Percentiles rank a stretch among this genome's conserved stretches.
phyloP scores from a whole-genome alignment of 2,329 filamentous ascomycete genomes.

The Pseudopithomyces chartarum region DNA sequence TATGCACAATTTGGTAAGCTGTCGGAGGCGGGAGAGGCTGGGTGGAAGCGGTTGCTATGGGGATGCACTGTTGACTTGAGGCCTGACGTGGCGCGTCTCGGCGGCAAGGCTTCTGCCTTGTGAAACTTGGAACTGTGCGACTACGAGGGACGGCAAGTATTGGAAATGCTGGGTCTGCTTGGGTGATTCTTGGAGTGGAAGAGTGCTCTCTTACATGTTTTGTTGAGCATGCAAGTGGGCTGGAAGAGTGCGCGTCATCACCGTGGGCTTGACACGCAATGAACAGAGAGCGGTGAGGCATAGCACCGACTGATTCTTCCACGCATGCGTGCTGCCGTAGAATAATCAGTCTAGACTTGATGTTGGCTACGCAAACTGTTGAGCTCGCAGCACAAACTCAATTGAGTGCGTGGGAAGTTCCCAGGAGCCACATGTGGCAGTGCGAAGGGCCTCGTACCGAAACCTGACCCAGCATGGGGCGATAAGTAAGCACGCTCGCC shows the following conservation, averaged over 20 bases:
- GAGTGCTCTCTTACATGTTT: no score
- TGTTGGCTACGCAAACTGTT: no score
- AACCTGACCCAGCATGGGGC: conserved; percentile 3
- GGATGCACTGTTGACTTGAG: conserved; percentile 28
- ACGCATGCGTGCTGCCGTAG: neutral
- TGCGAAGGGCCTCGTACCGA: neutral
- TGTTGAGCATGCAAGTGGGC: neutral
- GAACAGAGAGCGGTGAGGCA: neutral
- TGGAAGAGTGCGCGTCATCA: neutral
- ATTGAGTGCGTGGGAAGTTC: no score
- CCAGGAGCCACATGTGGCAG: neutral
- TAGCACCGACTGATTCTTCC: no score
- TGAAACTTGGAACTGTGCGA: conserved; percentile 3
- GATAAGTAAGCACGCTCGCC: neutral
- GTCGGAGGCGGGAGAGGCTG: conserved; percentile 20
- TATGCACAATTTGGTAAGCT: conserved; percentile 31
- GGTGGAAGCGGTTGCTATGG: conserved; percentile 33
- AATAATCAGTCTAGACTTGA: neutral
- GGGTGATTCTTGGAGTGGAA: neutral
- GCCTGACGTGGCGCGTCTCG: conserved; percentile 33
- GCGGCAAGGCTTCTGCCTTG: conserved; percentile 18
- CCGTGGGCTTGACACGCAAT: neutral
- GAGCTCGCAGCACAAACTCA: no score
- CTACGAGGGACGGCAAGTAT: neutral
- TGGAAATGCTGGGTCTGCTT: no score